Evolutionary conservation across 768 basidiomycete species (phyloP).

Genomic region (Kwoniella sp.): DNA sequence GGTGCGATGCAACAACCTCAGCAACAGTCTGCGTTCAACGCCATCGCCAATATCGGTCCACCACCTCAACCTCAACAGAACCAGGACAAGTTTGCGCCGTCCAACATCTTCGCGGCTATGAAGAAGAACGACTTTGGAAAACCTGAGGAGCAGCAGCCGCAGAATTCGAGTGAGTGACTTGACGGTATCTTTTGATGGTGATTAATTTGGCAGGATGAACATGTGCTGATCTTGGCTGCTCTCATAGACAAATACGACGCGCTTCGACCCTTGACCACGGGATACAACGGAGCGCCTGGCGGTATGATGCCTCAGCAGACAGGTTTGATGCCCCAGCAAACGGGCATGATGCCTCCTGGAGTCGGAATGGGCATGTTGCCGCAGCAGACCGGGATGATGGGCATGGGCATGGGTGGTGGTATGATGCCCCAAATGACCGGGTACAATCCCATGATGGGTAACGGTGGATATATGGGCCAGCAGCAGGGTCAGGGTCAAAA

Average conservation of each 20-base stretch:
- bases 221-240: background rate
- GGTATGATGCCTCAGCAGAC: slow-evolving; percentile 49
- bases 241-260: slow-evolving; percentile 57
- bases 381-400: slow-evolving; percentile 25
- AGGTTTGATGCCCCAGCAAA: slow-evolving; percentile 42
- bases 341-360: slow-evolving; percentile 49
- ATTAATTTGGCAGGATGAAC: background rate
- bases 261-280: slow-evolving; percentile 54
- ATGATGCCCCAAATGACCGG: slow-evolving; percentile 48
- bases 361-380: slow-evolving; percentile 22
- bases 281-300: slow-evolving; percentile 51
- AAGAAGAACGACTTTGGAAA: slow-evolving; percentile 55
- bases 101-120: slow-evolving; percentile 60
- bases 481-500: slow-evolving; percentile 21
- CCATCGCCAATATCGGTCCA: slow-evolving; percentile 51
- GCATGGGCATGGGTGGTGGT: slow-evolving; percentile 22
- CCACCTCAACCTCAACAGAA: slow-evolving; percentile 30
- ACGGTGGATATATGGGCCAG: slow-evolving; percentile 22
- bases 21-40: slow-evolving; percentile 56
- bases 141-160: slow-evolving; percentile 53
- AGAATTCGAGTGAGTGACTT: slow-evolving; percentile 50
- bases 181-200: background rate
- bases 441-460: slow-evolving; percentile 38
- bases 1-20: slow-evolving; percentile 42
- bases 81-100: slow-evolving; percentile 55